Base-by-base conservation (phyloP, 208 protist species). In the Crithidia brevicula region DNA sequence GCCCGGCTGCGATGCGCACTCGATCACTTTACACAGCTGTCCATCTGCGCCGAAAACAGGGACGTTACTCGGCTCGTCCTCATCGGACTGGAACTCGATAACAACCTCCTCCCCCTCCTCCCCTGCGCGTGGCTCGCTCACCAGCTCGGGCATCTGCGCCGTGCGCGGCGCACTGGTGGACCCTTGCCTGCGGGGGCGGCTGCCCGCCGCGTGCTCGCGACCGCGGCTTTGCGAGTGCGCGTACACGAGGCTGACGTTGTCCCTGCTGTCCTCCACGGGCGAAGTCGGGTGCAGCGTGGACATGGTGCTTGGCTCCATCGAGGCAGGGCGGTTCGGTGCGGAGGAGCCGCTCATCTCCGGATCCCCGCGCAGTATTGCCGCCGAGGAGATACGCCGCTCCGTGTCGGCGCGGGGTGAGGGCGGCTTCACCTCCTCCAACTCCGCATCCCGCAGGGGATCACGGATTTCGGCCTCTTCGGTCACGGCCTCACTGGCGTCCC, bases 271-370 rank as follows among this genome's bases (percentile, higher is more conserved):
- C 34, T 60, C 54, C 11, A 23, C 45, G 2, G 25, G 3, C 2
- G 42, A 13, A 8, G 67, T 43, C 33, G 15, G 7, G 20, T 27
- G 23, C 1, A 3, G 6, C 31, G 20, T 13, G 2, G 20, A 31
- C 46, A 46, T 36, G 11, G 51, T 34, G 25, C 69, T 66, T 22
- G 40, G 71, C 46, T 71, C 71, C 70, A 75, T 78, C 43, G 51
- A 71, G 16, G 74, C 67, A 4, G 74, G 74, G 7, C 74, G 69
- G 25, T 72, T 74, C 11, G 65, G 74, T 18, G 70, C 64, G 20
- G 69, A 77, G 28, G 75, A 69, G 31, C 67, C 65, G 10, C 47
- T 28, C 72, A 71, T 60, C 2, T 72, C 68, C 40, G 80, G 64
- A 4, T 68, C 67, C 8, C 67, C 61, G 31, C 54, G 63, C 28